Percentiles rank a stretch among this genome's conserved stretches.
Conservation (phyloP, 2,329 filamentous ascomycete species). For the Beauveria sp. region DNA sequence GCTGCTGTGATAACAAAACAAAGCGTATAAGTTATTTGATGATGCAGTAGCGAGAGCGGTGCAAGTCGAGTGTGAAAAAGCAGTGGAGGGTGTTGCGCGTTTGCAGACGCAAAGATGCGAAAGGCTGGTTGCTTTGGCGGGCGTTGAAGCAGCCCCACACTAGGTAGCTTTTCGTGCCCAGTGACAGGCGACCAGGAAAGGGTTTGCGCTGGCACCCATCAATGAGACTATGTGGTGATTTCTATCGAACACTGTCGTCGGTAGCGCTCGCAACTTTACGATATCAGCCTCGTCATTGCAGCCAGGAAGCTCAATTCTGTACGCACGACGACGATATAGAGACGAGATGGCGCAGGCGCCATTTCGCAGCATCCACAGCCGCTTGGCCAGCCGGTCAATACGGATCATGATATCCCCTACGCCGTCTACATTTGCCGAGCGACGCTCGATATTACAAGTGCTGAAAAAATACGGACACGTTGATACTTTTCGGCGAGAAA, state of each 20-base stretch:
- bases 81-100: neutral
- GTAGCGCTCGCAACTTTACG: neutral
- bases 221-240: neutral
- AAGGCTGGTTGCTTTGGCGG: neutral
- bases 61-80: neutral
- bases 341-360: neutral
- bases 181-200: neutral
- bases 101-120: neutral
- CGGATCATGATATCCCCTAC: slow-evolving; percentile 44
- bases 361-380: slow-evolving; percentile 12
- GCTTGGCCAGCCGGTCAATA: slow-evolving; percentile 31
- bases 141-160: slow-evolving; percentile 6
- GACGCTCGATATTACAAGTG: slow-evolving; percentile 45
- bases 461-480: slow-evolving; percentile 42
- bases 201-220: neutral
- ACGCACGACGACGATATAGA: neutral
- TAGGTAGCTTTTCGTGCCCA: neutral
- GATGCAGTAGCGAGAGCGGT: neutral
- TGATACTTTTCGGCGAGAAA: slow-evolving; percentile 39
- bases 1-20: neutral
- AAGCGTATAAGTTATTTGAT: no score
- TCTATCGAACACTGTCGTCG: neutral
- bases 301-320: neutral
- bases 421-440: slow-evolving; percentile 45
- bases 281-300: no score